Percentiles rank a stretch among this genome's conserved stretches.
Evolutionary conservation across 2,329 filamentous ascomycete genomes (phyloP).

Genomic region (Delphinella strobiligena): DNA sequence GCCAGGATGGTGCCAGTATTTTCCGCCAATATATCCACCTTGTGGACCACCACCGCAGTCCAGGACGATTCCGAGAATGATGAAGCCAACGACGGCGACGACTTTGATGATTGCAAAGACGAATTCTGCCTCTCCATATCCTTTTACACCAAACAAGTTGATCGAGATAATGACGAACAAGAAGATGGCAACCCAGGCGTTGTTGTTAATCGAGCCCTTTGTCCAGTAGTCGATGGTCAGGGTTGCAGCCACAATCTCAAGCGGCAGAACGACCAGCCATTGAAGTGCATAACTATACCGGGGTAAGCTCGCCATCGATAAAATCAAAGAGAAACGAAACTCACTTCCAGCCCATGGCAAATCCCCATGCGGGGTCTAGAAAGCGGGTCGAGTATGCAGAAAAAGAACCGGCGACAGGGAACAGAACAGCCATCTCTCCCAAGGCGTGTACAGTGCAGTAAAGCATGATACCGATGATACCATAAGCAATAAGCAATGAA

Average conservation of each 20-base stretch:
- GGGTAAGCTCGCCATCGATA: background rate
- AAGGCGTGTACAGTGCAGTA: conserved; percentile 87
- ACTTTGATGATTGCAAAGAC: conserved; percentile 80
- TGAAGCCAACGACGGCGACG: conserved; percentile 74
- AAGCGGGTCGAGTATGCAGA: conserved; percentile 87
- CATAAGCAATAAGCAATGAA: conserved; percentile 60
- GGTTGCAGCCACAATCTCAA: conserved; percentile 79
- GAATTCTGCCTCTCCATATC: conserved; percentile 84
- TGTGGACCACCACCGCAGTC: conserved; percentile 65
- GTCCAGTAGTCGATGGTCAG: conserved; percentile 76
- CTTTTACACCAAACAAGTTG: conserved; percentile 79
- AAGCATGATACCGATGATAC: conserved; percentile 71
- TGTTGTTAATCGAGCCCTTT: conserved; percentile 41
- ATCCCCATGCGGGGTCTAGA: conserved; percentile 66
- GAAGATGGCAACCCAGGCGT: conserved; percentile 76
- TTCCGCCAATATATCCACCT: conserved; percentile 67
- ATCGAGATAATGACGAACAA: conserved; percentile 63
- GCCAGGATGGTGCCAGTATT: conserved; percentile 65
- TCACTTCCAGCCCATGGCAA: conserved; percentile 27
- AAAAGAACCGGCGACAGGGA: conserved; percentile 85
- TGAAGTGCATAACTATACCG: conserved; percentile 57
- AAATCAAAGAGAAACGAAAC: conserved; percentile 25
- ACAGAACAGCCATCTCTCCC: conserved; percentile 82
- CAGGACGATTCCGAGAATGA: conserved; percentile 75
- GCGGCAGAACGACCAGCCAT: conserved; percentile 72